Evolutionary conservation across 2,329 filamentous ascomycete genomes (phyloP).

Genomic region (Zymoseptoria pseudotritici): DNA sequence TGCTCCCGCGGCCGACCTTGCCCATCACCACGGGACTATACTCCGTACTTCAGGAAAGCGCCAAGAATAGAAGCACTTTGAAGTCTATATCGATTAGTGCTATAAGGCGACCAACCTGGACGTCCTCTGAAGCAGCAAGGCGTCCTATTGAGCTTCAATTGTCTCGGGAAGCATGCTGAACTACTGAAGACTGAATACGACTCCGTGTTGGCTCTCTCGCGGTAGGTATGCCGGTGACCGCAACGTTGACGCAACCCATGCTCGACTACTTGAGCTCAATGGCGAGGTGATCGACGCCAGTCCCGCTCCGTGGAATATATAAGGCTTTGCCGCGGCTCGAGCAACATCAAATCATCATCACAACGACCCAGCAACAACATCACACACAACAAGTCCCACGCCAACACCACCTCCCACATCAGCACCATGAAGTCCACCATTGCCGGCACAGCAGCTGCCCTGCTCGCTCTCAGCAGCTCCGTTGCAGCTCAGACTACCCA

Average conservation of each 20-base stretch:
- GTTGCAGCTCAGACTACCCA: slow-evolving; percentile 28
- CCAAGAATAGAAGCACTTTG: neutral
- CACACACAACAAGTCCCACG: neutral
- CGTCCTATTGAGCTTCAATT: neutral
- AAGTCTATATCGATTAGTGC: neutral
- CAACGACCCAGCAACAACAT: neutral
- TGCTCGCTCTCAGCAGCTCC: slow-evolving; percentile 18
- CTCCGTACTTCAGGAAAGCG: neutral
- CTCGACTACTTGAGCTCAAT: neutral
- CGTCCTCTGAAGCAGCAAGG: neutral
- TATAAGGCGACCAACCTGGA: neutral
- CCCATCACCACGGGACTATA: neutral
- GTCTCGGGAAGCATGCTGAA: neutral
- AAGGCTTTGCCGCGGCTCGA: neutral
- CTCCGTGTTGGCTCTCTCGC: neutral
- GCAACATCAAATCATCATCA: neutral
- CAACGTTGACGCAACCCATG: neutral
- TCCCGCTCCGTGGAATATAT: neutral
- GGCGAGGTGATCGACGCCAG: neutral
- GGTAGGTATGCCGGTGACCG: neutral
- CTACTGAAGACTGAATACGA: neutral
- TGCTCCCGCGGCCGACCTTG: neutral
- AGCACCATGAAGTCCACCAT: slow-evolving; percentile 12
- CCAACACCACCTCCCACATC: neutral
- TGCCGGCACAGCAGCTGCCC: slow-evolving; percentile 3